Conservation (phyloP, 139 green algal genomes). For the Penium margaritaceum region DNA sequence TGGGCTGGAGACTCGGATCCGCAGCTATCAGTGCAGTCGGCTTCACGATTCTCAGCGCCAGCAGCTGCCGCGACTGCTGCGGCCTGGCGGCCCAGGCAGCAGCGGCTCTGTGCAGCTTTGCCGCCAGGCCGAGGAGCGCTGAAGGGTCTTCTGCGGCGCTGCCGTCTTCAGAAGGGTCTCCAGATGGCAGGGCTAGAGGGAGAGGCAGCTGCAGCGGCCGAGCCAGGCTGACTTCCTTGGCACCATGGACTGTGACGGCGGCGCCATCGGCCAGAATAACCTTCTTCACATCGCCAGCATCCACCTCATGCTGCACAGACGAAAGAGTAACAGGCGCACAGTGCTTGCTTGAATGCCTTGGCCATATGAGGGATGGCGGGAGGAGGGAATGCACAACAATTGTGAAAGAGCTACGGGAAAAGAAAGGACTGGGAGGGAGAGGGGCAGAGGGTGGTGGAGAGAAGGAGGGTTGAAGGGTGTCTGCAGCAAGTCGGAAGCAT, state of each 20-base stretch:
- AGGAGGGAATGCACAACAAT: background rate
- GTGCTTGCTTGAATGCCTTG: too few species aligned
- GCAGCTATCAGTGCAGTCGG: conserved; percentile 7
- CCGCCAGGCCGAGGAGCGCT: conserved; percentile 3
- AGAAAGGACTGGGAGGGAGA: background rate
- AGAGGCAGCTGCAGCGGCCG: conserved; percentile 23
- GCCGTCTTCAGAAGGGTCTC: too few species aligned
- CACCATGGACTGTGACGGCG: conserved; percentile 13
- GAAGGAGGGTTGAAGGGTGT: background rate
- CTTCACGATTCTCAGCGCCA: conserved; percentile 17
- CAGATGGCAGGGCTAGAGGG: background rate
- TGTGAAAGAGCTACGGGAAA: background rate
- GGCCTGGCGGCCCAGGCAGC: background rate
- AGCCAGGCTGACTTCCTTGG: conserved; percentile 5
- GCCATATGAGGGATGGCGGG: too few species aligned
- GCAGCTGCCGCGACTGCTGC: background rate
- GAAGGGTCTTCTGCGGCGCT: background rate
- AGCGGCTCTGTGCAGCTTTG: background rate
- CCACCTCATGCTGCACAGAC: conserved; percentile 34
- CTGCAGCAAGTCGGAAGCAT: background rate
- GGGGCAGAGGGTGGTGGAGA: background rate
- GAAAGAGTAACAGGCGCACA: too few species aligned
- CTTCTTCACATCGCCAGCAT: conserved; percentile 26
- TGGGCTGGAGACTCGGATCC: background rate
- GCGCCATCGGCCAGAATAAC: conserved; percentile 14